Percentiles rank a stretch among this genome's conserved stretches.
Conservation (phyloP, 1,284 basidiomycete species). For the Stereum hirsutum region DNA sequence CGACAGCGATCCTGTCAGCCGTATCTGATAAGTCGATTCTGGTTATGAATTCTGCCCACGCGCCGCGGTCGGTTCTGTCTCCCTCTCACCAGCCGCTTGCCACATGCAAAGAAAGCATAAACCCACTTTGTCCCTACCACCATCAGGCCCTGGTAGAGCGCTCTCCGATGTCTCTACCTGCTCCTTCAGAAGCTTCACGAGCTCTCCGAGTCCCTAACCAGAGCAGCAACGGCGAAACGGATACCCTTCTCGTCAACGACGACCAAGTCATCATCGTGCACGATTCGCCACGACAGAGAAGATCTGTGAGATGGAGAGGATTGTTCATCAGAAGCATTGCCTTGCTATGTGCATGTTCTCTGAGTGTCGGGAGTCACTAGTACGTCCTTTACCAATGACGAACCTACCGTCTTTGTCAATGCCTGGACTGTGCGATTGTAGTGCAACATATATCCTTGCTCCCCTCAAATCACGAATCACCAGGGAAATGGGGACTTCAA, state of each 20-base stretch:
- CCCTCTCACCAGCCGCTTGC: too few species aligned
- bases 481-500: conserved; percentile 65
- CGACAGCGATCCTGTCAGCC: too few species aligned
- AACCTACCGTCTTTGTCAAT: background rate
- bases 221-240: background rate
- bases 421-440: too few species aligned
- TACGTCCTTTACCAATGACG: conserved; percentile 22
- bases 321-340: conserved; percentile 49
- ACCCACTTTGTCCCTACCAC: too few species aligned
- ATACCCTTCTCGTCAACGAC: background rate
- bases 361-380: conserved; percentile 74
- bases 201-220: too few species aligned
- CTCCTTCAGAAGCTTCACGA: too few species aligned
- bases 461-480: conserved; percentile 68
- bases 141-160: too few species aligned
- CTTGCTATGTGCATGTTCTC: conserved; percentile 62
- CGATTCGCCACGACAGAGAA: background rate
- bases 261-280: background rate
- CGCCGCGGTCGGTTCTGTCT: too few species aligned
- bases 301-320: conserved; percentile 18
- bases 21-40: too few species aligned
- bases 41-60: too few species aligned
- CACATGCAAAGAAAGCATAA: too few species aligned
- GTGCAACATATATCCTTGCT: conserved; percentile 63
- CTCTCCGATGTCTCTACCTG: too few species aligned